Conservation (phyloP, 495 filamentous ascomycete species). For the Aspergillus nidulans region DNA sequence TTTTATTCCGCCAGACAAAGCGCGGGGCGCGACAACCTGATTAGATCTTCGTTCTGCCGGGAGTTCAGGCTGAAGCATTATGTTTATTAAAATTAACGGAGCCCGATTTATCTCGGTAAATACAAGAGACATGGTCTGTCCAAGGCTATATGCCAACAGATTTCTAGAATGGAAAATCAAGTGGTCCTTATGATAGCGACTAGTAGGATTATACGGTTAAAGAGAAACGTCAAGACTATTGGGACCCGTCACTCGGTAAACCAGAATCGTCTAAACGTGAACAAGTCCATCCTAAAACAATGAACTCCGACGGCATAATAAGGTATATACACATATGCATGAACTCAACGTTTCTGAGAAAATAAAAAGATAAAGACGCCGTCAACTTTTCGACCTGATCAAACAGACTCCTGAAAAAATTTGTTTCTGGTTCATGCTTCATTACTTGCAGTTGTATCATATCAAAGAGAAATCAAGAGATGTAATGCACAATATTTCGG, state of each 20-base stretch:
- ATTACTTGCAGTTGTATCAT: conserved; percentile 1
- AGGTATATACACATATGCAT: conserved; percentile 6
- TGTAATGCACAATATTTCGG: not conserved
- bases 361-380: conserved; percentile 3
- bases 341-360: not conserved
- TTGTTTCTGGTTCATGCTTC: conserved; percentile 7
- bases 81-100: too few relatives aligned
- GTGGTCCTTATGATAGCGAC: too few relatives aligned
- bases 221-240: too few relatives aligned
- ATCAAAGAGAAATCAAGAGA: not conserved
- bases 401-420: not conserved
- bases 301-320: conserved; percentile 3
- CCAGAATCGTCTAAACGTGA: not conserved
- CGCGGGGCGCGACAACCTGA: not conserved
- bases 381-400: conserved; percentile 7
- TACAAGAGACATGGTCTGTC: too few relatives aligned
- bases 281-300: not conserved
- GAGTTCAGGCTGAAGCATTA: too few relatives aligned
- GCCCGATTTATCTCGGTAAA: too few relatives aligned
- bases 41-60: not conserved
- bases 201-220: too few relatives aligned
- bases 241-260: too few relatives aligned
- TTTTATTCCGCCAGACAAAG: too few relatives aligned
- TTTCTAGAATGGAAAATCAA: too few relatives aligned
- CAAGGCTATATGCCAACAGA: too few relatives aligned